Evolutionary conservation across 306 rosid genomes (phyloP).

Genomic region (Cucurbita ficifolia): DNA sequence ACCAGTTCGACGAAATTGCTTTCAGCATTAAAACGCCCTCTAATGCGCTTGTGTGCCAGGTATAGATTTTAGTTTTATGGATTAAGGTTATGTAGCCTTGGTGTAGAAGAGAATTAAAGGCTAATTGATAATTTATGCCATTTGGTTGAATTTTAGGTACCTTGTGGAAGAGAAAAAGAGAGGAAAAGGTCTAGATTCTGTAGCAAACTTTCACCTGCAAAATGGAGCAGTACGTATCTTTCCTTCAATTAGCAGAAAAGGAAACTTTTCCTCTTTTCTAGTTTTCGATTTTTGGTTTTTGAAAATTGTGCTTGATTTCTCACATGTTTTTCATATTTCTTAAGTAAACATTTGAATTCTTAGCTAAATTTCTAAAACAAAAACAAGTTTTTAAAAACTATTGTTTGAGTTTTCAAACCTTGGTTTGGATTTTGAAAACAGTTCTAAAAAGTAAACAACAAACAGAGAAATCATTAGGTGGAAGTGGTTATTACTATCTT

Average conservation of each 20-base stretch:
- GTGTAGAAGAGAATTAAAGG: not conserved
- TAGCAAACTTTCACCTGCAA: slow-evolving; percentile 92
- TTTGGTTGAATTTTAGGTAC: slow-evolving; percentile 41
- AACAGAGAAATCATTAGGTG: too few relatives aligned
- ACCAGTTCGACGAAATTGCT: slow-evolving; percentile 34
- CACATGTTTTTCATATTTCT: too few relatives aligned
- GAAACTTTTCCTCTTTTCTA: slow-evolving; percentile 7
- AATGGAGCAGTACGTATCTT: slow-evolving; percentile 76
- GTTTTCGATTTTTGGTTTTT: too few relatives aligned
- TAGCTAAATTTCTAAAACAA: too few relatives aligned
- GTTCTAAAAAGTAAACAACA: too few relatives aligned
- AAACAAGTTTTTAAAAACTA: too few relatives aligned
- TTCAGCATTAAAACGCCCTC: slow-evolving; percentile 37
- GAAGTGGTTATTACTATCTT: too few relatives aligned
- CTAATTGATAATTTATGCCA: not conserved
- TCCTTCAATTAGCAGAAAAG: slow-evolving; percentile 2
- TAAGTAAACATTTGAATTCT: too few relatives aligned
- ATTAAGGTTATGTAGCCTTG: not conserved
- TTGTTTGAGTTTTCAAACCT: too few relatives aligned
- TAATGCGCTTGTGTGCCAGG: slow-evolving; percentile 81
- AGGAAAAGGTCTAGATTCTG: slow-evolving; percentile 92
- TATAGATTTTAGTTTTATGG: slow-evolving; percentile 9
- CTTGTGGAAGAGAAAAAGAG: slow-evolving; percentile 91
- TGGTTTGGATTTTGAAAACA: too few relatives aligned
- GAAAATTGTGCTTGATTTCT: too few relatives aligned